phyloP scores from a whole-genome alignment of 371 early-diverging fungal species.

The Lichtheimia corymbifera region DNA sequence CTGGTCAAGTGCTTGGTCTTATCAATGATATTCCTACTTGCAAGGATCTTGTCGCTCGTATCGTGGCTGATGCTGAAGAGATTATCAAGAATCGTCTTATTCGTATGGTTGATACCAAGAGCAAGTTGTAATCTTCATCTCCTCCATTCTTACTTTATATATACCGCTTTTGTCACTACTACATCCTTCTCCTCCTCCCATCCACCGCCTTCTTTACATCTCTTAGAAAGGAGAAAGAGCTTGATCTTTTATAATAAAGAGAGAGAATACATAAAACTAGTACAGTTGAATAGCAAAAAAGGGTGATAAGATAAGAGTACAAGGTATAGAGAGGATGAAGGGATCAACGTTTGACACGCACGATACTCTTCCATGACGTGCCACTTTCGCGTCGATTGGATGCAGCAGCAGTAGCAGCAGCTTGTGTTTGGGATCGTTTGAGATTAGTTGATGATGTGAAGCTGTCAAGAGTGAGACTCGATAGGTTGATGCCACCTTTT shows the following conservation, averaged over 20 bases:
- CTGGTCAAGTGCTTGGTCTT: slow-evolving; percentile 72
- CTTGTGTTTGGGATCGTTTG: neutral
- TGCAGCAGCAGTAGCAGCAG: neutral
- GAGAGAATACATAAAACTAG: neutral
- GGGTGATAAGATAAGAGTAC: neutral
- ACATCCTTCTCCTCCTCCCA: too few relatives aligned
- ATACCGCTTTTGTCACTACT: too few relatives aligned
- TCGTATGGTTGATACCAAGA: slow-evolving; percentile 15
- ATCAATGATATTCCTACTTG: slow-evolving; percentile 83
- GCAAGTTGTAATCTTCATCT: slow-evolving; percentile 4
- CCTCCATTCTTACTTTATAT: too few relatives aligned
- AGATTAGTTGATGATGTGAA: slow-evolving; percentile 3
- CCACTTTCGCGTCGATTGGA: slow-evolving; percentile 3
- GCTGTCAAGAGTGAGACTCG: slow-evolving; percentile 15
- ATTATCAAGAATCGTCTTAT: slow-evolving; percentile 39
- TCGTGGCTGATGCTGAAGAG: slow-evolving; percentile 60
- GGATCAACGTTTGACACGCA: neutral
- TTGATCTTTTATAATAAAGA: neutral
- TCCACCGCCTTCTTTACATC: too few relatives aligned
- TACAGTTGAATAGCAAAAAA: neutral
- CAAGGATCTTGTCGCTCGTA: slow-evolving; percentile 59
- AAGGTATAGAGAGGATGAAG: neutral
- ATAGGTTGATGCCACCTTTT: slow-evolving; percentile 17
- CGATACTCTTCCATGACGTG: slow-evolving; percentile 11
- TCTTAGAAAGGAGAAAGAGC: too few relatives aligned